Base-by-base conservation (phyloP, 768 basidiomycete species). In the Mycena epipterygia region DNA sequence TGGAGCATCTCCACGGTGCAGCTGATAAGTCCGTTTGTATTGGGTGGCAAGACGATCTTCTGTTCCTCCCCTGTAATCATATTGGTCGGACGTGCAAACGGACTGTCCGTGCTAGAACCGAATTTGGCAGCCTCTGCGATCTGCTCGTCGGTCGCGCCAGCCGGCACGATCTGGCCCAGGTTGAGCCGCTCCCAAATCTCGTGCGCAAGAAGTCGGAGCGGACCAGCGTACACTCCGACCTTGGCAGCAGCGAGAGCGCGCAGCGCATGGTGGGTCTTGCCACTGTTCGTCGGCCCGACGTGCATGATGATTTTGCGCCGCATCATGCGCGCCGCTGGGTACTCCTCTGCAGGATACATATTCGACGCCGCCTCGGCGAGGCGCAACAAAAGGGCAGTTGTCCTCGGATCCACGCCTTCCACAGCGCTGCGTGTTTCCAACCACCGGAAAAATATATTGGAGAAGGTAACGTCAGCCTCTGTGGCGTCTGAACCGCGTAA, bases 211-310 rank as follows among this genome's bases (percentile, higher is more conserved):
- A 99, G 86, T 23, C 97, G 89, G 7, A 99, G 85, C 0, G 97
- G 98, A 0, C 97, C 96, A 0, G 95, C 95, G 74, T 98, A 99
- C 4, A 93, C 86, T 7, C 97, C 98, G 0, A 83, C 82, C 1
- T 78, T 75, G 0, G 96, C 90, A 5, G 90, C 89, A 0, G 95
- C 94, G 2, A 99, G 87, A 0, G 96, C 95, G 49, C 95, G 91
- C 12, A 99, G 83, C 0, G 97, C 98, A 76, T 93, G 91, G 77
- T 99, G 91, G 0, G 97, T 99, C 83, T 99, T 99, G 33, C 97
- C 98, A 71, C 94, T 95, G 80, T 99, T 99, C 27, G 98, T 99
- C 0, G 98, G 98, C 0, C 97, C 98, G 44, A 99, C 95, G 75
- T 99, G 97, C 86, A 99, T 91, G 79, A 97, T 92, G 74, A 99